Evolutionary conservation across 257 asterid genomes (phyloP).

Genomic region (Nicotiana undulata): DNA sequence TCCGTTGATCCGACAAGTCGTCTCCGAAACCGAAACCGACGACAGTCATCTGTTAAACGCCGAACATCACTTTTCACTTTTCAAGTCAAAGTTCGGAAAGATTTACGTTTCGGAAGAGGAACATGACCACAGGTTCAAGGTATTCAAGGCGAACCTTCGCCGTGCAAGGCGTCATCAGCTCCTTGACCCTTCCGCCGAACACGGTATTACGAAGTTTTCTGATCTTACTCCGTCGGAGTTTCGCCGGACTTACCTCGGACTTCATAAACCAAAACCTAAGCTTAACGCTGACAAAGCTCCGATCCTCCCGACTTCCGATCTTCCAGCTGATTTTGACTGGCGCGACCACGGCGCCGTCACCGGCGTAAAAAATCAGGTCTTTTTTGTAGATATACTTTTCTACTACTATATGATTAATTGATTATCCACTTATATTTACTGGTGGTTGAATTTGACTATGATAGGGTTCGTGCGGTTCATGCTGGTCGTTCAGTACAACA

Average conservation of each 20-base stretch:
- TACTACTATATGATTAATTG: background rate
- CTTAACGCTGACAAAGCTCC: constrained; percentile 66
- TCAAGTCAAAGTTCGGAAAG: constrained; percentile 50
- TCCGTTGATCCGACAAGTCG: constrained; percentile 48
- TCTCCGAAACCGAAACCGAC: constrained; percentile 43
- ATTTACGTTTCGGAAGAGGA: constrained; percentile 61
- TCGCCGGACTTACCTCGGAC: constrained; percentile 48
- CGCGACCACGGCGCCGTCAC: constrained; percentile 85
- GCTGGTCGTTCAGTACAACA: constrained; percentile 90
- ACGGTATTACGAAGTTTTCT: constrained; percentile 81
- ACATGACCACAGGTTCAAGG: constrained; percentile 66
- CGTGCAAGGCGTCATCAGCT: constrained; percentile 76
- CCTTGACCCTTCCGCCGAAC: constrained; percentile 71
- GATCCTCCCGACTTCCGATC: constrained; percentile 54
- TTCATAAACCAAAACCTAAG: constrained; percentile 31
- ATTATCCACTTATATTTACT: background rate
- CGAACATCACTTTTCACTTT: constrained; percentile 62
- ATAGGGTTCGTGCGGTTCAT: constrained; percentile 93
- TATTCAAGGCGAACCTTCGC: constrained; percentile 69
- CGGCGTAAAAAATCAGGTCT: constrained; percentile 79
- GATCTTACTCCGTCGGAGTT: constrained; percentile 78
- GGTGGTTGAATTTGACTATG: constrained; percentile 3
- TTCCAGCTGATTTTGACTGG: constrained; percentile 80
- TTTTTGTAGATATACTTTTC: background rate
- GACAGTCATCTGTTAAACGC: constrained; percentile 52